A percentile compares a stretch with the other conserved stretches of the same genome.
Evolutionary conservation across 805 yeast genomes (phyloP).

Genomic region (Nakazawaea peltata): DNA sequence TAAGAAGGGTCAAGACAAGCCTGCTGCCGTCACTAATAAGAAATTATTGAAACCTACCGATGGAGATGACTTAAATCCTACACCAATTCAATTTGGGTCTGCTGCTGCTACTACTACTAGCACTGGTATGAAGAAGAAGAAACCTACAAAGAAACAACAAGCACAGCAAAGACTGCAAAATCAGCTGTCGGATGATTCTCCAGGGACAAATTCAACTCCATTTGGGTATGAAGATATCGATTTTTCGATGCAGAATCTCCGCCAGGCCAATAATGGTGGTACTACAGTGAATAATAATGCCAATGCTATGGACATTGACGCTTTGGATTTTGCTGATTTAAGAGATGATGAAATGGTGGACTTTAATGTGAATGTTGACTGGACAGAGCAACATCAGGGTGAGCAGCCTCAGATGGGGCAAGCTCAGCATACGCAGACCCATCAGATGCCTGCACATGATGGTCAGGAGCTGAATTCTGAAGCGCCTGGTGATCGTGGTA

Average conservation of each 20-base stretch:
- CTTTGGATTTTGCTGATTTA: conserved; percentile 4
- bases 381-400: too few relatives aligned
- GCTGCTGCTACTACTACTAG: background rate
- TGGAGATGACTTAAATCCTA: conserved; percentile 44
- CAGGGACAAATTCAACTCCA: too few relatives aligned
- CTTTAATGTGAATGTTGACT: background rate
- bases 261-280: too few relatives aligned
- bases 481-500: conserved; percentile 8
- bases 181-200: too few relatives aligned
- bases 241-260: background rate
- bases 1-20: conserved; percentile 8
- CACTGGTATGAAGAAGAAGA: too few relatives aligned
- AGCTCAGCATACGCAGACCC: too few relatives aligned
- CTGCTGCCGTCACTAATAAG: conserved; percentile 7
- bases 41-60: conserved; percentile 20
- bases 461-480: too few relatives aligned
- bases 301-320: conserved; percentile 8
- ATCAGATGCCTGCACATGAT: too few relatives aligned
- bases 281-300: background rate
- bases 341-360: conserved; percentile 2
- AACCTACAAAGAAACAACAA: too few relatives aligned
- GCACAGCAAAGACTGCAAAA: too few relatives aligned
- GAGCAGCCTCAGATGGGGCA: too few relatives aligned
- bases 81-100: conserved; percentile 21
- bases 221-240: background rate